Conservation (phyloP, 2,329 filamentous ascomycete species). For the Cercospora berteroae region DNA sequence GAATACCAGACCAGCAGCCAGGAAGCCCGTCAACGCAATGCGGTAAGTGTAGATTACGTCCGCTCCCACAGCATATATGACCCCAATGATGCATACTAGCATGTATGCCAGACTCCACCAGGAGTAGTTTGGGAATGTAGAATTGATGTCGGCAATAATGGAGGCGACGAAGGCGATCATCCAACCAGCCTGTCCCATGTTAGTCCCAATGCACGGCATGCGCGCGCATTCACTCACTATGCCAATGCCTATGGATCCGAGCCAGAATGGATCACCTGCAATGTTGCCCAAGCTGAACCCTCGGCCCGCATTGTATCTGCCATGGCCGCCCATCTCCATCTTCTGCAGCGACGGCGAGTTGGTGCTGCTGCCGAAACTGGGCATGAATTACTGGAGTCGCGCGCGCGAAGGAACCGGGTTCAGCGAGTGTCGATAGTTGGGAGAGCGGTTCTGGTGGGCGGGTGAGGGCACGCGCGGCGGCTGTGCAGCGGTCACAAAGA, state of each 20-base stretch:
- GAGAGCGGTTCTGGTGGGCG: slow-evolving; percentile 12
- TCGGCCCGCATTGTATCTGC: slow-evolving; percentile 40
- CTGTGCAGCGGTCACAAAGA: slow-evolving; percentile 8
- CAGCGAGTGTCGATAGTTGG: slow-evolving; percentile 26
- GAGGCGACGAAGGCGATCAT: slow-evolving; percentile 86
- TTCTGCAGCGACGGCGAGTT: slow-evolving; percentile 32
- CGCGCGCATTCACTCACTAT: slow-evolving; percentile 60
- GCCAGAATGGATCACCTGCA: slow-evolving; percentile 90
- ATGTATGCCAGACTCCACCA: slow-evolving; percentile 92
- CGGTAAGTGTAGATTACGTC: slow-evolving; percentile 85
- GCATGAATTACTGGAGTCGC: slow-evolving; percentile 27
- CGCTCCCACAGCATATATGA: slow-evolving; percentile 79
- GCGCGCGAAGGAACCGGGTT: slow-evolving; percentile 10
- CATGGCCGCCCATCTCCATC: slow-evolving; percentile 33
- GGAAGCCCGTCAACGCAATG: slow-evolving; percentile 86
- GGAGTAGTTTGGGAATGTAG: slow-evolving; percentile 74
- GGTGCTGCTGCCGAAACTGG: slow-evolving; percentile 28
- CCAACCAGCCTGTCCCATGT: slow-evolving; percentile 74
- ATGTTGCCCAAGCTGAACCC: slow-evolving; percentile 81
- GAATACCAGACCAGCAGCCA: slow-evolving; percentile 78
- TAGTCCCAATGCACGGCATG: slow-evolving; percentile 12
- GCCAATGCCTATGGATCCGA: slow-evolving; percentile 89
- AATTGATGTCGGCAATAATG: slow-evolving; percentile 64
- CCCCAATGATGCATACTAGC: slow-evolving; percentile 75
- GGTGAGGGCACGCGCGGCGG: background rate